Base-by-base conservation (phyloP, 108 stramenopile species). In the Discostella pseudostelligera region DNA sequence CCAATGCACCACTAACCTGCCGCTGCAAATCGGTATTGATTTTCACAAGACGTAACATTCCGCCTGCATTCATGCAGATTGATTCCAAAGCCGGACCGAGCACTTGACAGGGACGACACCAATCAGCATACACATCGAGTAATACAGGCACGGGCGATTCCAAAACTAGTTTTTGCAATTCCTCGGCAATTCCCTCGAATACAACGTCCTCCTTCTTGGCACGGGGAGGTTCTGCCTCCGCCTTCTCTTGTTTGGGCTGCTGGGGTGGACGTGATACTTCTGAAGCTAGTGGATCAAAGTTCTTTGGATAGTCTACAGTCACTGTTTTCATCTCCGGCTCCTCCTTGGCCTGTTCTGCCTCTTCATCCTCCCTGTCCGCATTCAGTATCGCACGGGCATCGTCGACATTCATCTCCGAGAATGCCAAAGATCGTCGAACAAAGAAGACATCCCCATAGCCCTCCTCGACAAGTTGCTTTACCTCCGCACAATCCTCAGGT, bases 61-160 rank as follows among this genome's bases (percentile, higher is more conserved):
- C 95, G 21, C 90, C 92, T 0, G 82, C 69, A 53, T 90, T 88
- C 51, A 91, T 57, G 16, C 82, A 84, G 67, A 93, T 90, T 61
- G 91, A 87, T 77, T 93, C 92, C 20, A 96, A 67, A 1, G 82
- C 85, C 19, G 95, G 95, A 12, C 84, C 81, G 7, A 96, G 67
- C 32, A 80, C 86, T 62, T 93, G 87, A 70, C 95, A 93, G 2
- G 92, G 92, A 2, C 85, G 83, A 59, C 86, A 90, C 89, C 92
- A 88, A 56, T 87, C 89, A 0, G 89, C 89, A 49, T 94, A 94
- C 13, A 90, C 68, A 58, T 94, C 93, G 7, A 94, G 61, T 24
- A 94, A 75, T 4, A 94, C 93, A 0, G 93, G 93, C 17, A 94
- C 93, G 9, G 93, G 89, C 13, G 89, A 90, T 78, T 94, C 89